Base-by-base conservation (phyloP, 768 basidiomycete genomes). In the Leccinum fibrillosum region DNA sequence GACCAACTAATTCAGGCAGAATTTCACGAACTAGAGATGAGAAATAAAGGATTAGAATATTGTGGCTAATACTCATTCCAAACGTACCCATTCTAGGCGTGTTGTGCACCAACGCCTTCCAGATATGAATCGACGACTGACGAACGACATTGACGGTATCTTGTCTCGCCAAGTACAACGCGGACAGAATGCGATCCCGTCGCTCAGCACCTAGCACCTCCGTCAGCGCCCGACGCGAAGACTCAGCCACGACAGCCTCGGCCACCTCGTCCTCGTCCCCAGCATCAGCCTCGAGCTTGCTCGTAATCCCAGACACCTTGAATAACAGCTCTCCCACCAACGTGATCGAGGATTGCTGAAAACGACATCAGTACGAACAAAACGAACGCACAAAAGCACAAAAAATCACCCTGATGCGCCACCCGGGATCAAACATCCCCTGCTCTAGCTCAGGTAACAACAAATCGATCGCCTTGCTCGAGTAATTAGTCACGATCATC, bases 31-130 rank as follows among this genome's bases (percentile, higher is more conserved):
- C 92, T 90, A 61, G 21, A 9, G 35, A 65, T 19, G 9, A 9
- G 53, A 62, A 55, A 60, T 64, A 56, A 59, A 49, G 2, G n/a
- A 28, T 58, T 17, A 50, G 21, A 48, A 3, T 50, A 11, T 11
- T 9, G 47, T 13, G 2, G 9, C 26, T 4, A 23, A 44, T 10
- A 44, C 19, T 19, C 1, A 17, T 35, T 0, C 1, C 2, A 2
- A 17, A 15, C 76, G 56, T 69, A 93, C 93, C 88, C 62, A 94
- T 96, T 48, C 89, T 80, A 5, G 93, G 94, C 0, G 94, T 96
- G 66, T 96, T 98, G 71, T 93, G 85, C 10, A 99, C 95, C 61
- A 98, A 79, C 4, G 94, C 96, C 75, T 98, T 98, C 97, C 97
- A 99, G 62, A 98, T 97, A 57, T 93, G 93, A 48, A 96, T 84